These are phyloP conservation scores for Neurospora sp. DNA, from an alignment of 495 filamentous ascomycete species.

Conservation along the genomic window DNA sequence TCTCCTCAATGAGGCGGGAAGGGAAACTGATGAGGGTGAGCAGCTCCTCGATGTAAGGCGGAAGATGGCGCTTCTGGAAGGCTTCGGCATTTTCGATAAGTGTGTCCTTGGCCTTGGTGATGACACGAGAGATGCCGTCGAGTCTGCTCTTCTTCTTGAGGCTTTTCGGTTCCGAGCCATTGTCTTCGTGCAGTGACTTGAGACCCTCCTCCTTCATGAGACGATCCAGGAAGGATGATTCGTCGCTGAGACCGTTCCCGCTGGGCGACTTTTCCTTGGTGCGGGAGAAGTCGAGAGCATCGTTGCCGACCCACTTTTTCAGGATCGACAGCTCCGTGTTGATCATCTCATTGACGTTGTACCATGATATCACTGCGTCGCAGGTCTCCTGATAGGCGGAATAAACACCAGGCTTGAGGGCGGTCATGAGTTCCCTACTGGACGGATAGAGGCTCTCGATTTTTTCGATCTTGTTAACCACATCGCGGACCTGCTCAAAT, in stretches of 20 bases:
- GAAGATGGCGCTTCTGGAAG: slow-evolving; percentile 84
- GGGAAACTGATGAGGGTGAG: slow-evolving; percentile 95
- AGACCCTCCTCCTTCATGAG: slow-evolving; percentile 96
- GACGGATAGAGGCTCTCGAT: slow-evolving; percentile 80
- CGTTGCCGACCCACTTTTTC: slow-evolving; percentile 93
- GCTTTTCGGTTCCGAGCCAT: slow-evolving; percentile 25
- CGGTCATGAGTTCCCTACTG: slow-evolving; percentile 55
- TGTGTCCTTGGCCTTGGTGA: slow-evolving; percentile 85
- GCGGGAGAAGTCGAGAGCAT: slow-evolving; percentile 82
- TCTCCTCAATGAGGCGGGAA: slow-evolving; percentile 88
- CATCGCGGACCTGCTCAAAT: slow-evolving; percentile 75
- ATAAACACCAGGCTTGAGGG: slow-evolving; percentile 64
- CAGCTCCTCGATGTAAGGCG: slow-evolving; percentile 93
- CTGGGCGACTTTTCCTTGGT: slow-evolving; percentile 41
- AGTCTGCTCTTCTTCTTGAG: slow-evolving; percentile 67
- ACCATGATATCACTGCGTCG: slow-evolving; percentile 85
- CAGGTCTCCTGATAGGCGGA: slow-evolving; percentile 66
- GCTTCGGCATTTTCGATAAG: slow-evolving; percentile 77
- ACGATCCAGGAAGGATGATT: slow-evolving; percentile 89
- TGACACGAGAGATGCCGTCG: slow-evolving; percentile 68
- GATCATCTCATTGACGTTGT: slow-evolving; percentile 96
- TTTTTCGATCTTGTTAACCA: slow-evolving; percentile 79
- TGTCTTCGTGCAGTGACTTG: slow-evolving; percentile 76
- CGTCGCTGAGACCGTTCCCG: slow-evolving; percentile 65
- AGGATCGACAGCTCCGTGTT: slow-evolving; percentile 86